A percentile compares a stretch with the other conserved stretches of the same genome.
Conservation (phyloP, 768 basidiomycete species). For the Calvatia gigantea region DNA sequence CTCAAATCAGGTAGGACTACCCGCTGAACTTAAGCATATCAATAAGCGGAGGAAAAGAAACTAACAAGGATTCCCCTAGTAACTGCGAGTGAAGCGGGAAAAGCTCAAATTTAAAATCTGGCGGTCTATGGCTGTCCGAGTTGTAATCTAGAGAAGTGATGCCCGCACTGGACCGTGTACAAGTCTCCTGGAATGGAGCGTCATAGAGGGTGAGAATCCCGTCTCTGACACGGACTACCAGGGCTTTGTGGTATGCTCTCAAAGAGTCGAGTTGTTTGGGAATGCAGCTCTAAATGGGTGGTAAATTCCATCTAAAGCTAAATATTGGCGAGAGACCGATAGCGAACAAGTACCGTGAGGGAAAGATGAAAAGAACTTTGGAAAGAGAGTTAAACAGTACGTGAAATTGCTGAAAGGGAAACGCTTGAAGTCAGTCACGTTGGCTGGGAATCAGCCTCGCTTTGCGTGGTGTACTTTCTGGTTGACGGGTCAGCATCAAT, state of each 20-base stretch:
- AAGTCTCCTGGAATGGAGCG: slow-evolving; percentile 78
- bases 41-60: slow-evolving; percentile 91
- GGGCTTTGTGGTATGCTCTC: slow-evolving; percentile 68
- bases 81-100: slow-evolving; percentile 85
- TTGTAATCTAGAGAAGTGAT: slow-evolving; percentile 80
- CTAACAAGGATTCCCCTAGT: slow-evolving; percentile 88
- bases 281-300: slow-evolving; percentile 83
- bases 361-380: slow-evolving; percentile 83
- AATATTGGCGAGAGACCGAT: slow-evolving; percentile 81
- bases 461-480: slow-evolving; percentile 51
- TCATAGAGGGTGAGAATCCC: slow-evolving; percentile 78
- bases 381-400: slow-evolving; percentile 79
- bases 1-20: slow-evolving; percentile 83
- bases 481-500: slow-evolving; percentile 67
- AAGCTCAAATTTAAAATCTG: slow-evolving; percentile 84
- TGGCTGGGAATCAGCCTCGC: slow-evolving; percentile 49
- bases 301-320: slow-evolving; percentile 86
- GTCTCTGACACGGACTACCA: slow-evolving; percentile 49
- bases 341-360: slow-evolving; percentile 82
- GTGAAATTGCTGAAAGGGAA: slow-evolving; percentile 82
- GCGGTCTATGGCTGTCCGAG: slow-evolving; percentile 56
- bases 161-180: slow-evolving; percentile 68
- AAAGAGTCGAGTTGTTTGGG: slow-evolving; percentile 83
- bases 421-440: slow-evolving; percentile 71
- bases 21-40: slow-evolving; percentile 88